phyloP scores from a whole-genome alignment of 345 rosid species.

The Eucalyptus brandiana region DNA sequence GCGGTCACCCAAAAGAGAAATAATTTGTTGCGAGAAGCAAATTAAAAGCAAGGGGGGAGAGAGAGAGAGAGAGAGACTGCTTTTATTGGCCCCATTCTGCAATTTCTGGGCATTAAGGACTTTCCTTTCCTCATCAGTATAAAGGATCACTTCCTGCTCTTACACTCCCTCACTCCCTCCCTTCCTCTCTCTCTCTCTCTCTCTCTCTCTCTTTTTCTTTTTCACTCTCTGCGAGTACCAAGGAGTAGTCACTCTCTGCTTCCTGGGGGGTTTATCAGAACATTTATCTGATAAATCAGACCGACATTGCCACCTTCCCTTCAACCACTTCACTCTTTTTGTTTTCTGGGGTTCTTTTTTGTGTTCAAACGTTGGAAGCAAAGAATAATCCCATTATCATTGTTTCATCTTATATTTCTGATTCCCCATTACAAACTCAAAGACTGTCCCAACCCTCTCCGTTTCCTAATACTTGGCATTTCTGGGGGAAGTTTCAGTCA shows the following conservation, averaged over 20 bases:
- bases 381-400: background rate
- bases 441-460: background rate
- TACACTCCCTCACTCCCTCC: background rate
- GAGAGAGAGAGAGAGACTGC: background rate
- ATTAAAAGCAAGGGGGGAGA: background rate
- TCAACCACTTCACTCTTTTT: background rate
- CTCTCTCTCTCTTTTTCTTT: background rate
- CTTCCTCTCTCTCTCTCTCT: background rate
- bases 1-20: constrained; percentile 2
- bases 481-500: background rate
- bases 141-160: constrained; percentile 13
- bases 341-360: background rate
- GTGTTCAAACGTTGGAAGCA: background rate
- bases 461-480: background rate
- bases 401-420: background rate
- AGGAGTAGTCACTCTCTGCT: background rate
- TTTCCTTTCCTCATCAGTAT: constrained; percentile 35
- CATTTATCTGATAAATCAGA: constrained; percentile 22
- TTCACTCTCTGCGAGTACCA: background rate
- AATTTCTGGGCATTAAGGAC: background rate
- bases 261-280: constrained; percentile 18
- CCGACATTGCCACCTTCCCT: constrained; percentile 23
- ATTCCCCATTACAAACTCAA: background rate
- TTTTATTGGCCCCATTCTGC: background rate
- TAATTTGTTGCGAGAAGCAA: background rate